Evolutionary conservation across 495 filamentous ascomycete species (phyloP), one percentile per base, ranked within the genome.

Genomic region (Penicillium dipodomyicola): DNA sequence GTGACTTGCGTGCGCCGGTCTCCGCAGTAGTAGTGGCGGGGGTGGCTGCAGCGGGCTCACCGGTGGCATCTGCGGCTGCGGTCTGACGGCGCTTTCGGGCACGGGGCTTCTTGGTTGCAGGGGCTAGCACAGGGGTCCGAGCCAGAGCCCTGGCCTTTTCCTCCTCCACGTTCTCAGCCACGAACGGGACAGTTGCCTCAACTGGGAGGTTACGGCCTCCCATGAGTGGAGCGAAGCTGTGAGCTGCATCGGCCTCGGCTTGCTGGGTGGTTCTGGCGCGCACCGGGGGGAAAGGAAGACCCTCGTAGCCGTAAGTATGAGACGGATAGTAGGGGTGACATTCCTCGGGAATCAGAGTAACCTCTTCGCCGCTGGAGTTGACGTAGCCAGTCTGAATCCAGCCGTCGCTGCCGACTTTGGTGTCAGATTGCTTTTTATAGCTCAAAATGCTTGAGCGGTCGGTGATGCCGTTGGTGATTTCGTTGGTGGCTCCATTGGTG

Each of bases 221-320:
- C 17, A 74, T 61, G 23, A 63, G 63, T 0, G 77, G 77, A 3
- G 77, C 74, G 52, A 68, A 78, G 0, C 77, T 73, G 49, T 71
- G 69, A 12, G 69, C 60, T 2, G 54, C 44, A 39, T 77, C 71
- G 15, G 51, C 64, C n/a, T 64, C 58, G 22, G 62, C 58, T 40
- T 77, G 70, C 5, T 69, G 54, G 4, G 60, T 30, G 0, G 67
- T 64, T 22, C 67, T 71, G 33, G 70, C 47, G 4, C 69, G 66
- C 10, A 71, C 45, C 3, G 73, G 74, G 14, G 73, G 74, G 9
- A 50, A 58, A 2, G 69, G 74, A 11, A 72, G 68, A 7, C 49
- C 35, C 2, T 67, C 53, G 29, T 69, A 68, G 1, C 59, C 62
- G 45, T 73, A 73, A 15, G 66, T 71, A 42, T 69, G 63, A 7